Conservation (phyloP, 140 eudicot species). For the Cichorium intybus region DNA sequence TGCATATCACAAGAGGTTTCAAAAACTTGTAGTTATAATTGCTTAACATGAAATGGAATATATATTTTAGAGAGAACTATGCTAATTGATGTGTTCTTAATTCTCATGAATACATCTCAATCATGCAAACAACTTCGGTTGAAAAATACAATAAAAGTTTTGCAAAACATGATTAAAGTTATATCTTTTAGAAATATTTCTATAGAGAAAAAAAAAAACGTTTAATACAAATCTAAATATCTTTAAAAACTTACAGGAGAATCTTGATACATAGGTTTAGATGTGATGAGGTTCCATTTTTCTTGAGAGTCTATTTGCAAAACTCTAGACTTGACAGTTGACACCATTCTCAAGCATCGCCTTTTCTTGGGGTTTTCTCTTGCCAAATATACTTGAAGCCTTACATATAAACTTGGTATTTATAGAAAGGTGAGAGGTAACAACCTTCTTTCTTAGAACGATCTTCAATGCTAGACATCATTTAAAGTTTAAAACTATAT, state of each 20-base stretch:
- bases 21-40: not conserved
- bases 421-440: not conserved
- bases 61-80: no score
- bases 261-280: slow-evolving; percentile 29
- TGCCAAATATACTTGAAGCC: slow-evolving; percentile 1
- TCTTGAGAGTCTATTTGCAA: slow-evolving; percentile 36
- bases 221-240: not conserved
- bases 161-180: not conserved
- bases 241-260: slow-evolving; percentile 30
- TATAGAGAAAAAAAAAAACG: no score
- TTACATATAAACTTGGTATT: not conserved
- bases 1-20: not conserved
- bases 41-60: not conserved
- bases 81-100: no score
- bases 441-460: not conserved
- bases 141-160: not conserved
- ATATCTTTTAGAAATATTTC: no score
- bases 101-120: no score
- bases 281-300: slow-evolving; percentile 35
- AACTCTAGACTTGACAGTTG: slow-evolving; percentile 51
- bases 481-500: no score
- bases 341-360: slow-evolving; percentile 10
- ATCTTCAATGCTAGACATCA: no score
- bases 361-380: not conserved
- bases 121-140: no score